Conservation (phyloP, 106 monocot genomes). For the Cymbidium sinense region DNA sequence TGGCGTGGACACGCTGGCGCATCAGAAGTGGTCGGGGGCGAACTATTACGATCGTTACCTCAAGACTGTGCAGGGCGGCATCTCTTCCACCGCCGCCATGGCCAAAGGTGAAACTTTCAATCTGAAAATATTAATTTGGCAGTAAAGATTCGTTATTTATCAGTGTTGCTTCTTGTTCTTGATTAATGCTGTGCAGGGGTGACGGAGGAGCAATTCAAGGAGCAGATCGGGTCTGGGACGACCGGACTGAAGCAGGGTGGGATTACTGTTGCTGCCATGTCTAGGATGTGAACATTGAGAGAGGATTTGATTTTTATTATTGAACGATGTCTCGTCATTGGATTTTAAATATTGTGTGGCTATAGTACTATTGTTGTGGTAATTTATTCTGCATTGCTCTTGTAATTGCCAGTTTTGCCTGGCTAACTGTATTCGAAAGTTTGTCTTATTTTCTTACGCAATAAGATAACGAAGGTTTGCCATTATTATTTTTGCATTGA, state of each 20-base stretch:
- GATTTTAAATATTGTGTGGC: not conserved
- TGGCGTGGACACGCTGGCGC: conserved; percentile 80
- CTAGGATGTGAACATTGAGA: conserved; percentile 47
- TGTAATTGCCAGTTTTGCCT: not conserved
- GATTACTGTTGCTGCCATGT: conserved; percentile 41
- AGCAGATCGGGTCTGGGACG: conserved; percentile 33
- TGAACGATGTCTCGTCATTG: not conserved
- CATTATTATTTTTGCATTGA: too few species aligned
- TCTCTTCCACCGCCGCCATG: conserved; percentile 96
- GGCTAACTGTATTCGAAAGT: not conserved
- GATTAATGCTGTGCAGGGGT: conserved; percentile 43
- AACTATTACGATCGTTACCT: conserved; percentile 81
- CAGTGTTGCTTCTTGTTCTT: not conserved
- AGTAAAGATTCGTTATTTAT: not conserved
- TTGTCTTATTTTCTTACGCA: too few species aligned
- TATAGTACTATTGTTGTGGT: not conserved
- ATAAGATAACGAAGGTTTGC: too few species aligned
- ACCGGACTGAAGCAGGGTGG: conserved; percentile 23
- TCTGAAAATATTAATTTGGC: not conserved
- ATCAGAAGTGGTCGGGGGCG: conserved; percentile 96
- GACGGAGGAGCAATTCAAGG: conserved; percentile 89
- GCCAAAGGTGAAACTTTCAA: conserved; percentile 54
- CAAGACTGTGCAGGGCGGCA: conserved; percentile 93
- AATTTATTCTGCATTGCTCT: not conserved
- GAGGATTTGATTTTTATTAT: too few species aligned